A percentile compares a stretch with the other conserved stretches of the same genome.
Conservation (phyloP, 1,284 basidiomycete species). For the Trichosporon asahii region DNA sequence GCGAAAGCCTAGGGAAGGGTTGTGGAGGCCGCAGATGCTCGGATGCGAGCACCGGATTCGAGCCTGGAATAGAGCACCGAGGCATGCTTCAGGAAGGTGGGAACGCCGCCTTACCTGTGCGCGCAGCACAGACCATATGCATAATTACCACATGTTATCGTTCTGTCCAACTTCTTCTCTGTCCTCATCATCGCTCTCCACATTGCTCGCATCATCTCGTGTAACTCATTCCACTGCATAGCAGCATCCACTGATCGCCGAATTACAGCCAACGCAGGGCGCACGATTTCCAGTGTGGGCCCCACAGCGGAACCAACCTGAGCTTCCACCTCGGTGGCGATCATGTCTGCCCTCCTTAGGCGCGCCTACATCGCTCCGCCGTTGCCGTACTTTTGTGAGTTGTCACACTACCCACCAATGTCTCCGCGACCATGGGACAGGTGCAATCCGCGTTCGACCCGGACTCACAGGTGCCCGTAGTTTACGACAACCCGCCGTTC, state of each 20-base stretch:
- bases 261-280: not conserved
- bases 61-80: not conserved
- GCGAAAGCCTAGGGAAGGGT: not conserved
- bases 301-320: not conserved
- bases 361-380: not conserved
- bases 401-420: not conserved
- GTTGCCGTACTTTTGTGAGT: not conserved
- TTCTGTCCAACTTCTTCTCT: not conserved
- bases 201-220: not conserved
- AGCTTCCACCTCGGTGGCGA: not conserved
- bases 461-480: constrained; percentile 32
- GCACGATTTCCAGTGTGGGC: not conserved
- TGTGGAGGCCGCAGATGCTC: not conserved
- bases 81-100: not conserved
- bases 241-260: not conserved
- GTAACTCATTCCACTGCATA: not conserved
- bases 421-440: constrained; percentile 30
- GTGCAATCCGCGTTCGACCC: constrained; percentile 37
- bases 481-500: constrained; percentile 50
- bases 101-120: not conserved
- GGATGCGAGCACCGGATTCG: not conserved
- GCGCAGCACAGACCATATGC: not conserved
- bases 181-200: not conserved
- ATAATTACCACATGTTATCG: not conserved
- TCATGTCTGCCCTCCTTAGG: not conserved